These are phyloP conservation scores for Nakaseomyces sp. DNA, from an alignment of 1,139 yeast species.

Conservation along the genomic window DNA sequence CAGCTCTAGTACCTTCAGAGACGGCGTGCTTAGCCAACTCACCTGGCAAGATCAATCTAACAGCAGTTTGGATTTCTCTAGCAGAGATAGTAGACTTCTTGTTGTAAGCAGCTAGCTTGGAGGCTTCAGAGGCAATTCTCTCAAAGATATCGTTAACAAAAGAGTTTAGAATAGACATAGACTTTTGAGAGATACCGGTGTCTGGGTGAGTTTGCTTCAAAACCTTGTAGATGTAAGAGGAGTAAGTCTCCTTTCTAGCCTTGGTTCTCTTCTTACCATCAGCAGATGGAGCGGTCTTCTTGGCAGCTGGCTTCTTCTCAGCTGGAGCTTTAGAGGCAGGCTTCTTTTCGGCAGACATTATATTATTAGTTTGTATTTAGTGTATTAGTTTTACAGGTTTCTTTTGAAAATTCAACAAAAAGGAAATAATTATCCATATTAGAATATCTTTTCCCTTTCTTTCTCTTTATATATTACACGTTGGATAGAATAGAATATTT, in stretches of 20 bases:
- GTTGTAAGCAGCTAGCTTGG: conserved; percentile 99
- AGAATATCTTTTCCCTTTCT: neutral
- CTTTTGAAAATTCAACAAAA: too few species aligned
- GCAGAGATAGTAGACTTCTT: conserved; percentile 98
- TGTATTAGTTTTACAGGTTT: too few species aligned
- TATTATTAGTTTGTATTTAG: too few species aligned
- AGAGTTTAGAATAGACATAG: conserved; percentile 98
- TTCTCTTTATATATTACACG: too few species aligned
- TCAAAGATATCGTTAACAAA: conserved; percentile 94
- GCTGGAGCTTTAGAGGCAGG: conserved; percentile 99
- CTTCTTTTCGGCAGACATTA: conserved; percentile 97
- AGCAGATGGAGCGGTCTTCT: conserved; percentile 72
- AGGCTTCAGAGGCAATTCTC: conserved; percentile 96
- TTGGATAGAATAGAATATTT: neutral
- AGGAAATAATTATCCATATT: conserved; percentile 11
- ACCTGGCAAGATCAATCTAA: conserved; percentile 98
- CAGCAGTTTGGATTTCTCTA: conserved; percentile 99
- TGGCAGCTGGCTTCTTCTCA: conserved; percentile 94
- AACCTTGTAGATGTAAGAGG: conserved; percentile 97
- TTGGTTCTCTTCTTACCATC: conserved; percentile 92
- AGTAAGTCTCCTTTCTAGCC: conserved; percentile 98
- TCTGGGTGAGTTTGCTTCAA: conserved; percentile 99
- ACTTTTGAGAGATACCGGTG: conserved; percentile 98
- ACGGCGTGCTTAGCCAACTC: conserved; percentile 99
- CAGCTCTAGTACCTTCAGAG: conserved; percentile 99